phyloP scores from a whole-genome alignment of 208 protist genomes.

The Sergeia podlipaevii region DNA sequence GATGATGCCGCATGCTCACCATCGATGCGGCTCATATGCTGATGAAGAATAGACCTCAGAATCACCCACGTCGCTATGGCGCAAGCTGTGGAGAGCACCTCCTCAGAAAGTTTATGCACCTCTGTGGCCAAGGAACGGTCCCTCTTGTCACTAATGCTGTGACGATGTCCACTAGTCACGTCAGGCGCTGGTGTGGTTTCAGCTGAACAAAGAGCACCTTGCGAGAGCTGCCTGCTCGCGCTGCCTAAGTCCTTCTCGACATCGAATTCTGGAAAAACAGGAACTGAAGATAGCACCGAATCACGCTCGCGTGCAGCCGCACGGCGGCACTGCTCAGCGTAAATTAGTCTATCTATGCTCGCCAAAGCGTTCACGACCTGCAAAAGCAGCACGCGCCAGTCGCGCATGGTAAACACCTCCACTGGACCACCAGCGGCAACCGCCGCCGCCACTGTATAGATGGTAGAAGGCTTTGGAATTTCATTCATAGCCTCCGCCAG shows the following conservation, averaged over 20 bases:
- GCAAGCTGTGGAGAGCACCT: conserved; percentile 39
- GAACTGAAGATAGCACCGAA: no score
- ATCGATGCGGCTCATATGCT: conserved; percentile 25
- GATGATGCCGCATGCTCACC: conserved; percentile 5
- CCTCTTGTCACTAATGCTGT: no score
- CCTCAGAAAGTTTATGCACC: conserved; percentile 23
- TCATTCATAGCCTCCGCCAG: no score
- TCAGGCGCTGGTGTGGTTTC: no score
- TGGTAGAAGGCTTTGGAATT: no score
- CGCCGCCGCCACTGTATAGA: no score
- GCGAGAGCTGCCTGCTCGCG: no score
- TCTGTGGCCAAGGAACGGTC: no score
- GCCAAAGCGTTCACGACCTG: conserved; percentile 50
- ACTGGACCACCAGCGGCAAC: not conserved
- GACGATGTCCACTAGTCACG: no score
- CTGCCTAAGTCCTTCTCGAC: no score
- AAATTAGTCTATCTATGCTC: conserved; percentile 40
- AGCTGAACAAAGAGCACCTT: no score
- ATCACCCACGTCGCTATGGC: conserved; percentile 67
- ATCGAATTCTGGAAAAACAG: no score
- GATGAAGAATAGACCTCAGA: conserved; percentile 43
- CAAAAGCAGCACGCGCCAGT: conserved; percentile 47
- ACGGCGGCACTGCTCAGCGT: conserved; percentile 12
- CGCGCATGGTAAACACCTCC: conserved; percentile 21
- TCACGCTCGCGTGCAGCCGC: not conserved